phyloP scores from a whole-genome alignment of 1,139 yeast species.

The Geotrichum histeridarum region DNA sequence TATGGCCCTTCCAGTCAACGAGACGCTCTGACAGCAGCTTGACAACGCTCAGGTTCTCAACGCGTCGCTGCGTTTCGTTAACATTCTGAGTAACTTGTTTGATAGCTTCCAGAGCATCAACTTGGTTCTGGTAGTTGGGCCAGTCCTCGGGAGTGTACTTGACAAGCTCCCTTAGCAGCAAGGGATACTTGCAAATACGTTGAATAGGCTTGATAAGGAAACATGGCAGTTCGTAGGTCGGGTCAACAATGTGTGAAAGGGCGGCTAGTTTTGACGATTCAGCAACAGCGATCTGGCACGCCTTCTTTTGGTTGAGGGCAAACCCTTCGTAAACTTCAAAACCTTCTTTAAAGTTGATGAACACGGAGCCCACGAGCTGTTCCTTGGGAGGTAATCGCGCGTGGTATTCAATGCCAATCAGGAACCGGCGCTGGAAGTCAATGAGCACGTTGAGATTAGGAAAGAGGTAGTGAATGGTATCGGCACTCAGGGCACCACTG shows the following conservation, averaged over 20 bases:
- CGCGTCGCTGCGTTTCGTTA: constrained; percentile 88
- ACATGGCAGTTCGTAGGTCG: constrained; percentile 84
- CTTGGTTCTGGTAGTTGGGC: constrained; percentile 63
- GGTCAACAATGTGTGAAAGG: constrained; percentile 63
- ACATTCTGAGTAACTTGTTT: constrained; percentile 77
- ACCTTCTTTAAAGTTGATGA: constrained; percentile 69
- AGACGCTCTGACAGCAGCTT: constrained; percentile 69
- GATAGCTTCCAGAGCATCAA: constrained; percentile 62
- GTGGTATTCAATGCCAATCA: constrained; percentile 85
- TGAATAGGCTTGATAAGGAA: constrained; percentile 90
- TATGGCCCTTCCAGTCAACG: constrained; percentile 92
- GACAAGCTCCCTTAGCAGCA: constrained; percentile 67
- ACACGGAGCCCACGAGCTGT: constrained; percentile 84
- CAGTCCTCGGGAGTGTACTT: constrained; percentile 53
- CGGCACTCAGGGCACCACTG: constrained; percentile 67
- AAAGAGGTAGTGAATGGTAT: constrained; percentile 72
- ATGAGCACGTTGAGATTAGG: constrained; percentile 83
- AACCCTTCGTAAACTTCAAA: constrained; percentile 85
- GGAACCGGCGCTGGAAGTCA: constrained; percentile 85
- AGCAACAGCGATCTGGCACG: constrained; percentile 69
- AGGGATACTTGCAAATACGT: constrained; percentile 87
- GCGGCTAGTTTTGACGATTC: constrained; percentile 55
- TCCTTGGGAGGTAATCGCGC: constrained; percentile 65
- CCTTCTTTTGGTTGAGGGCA: constrained; percentile 78
- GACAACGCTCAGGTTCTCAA: constrained; percentile 74